Evolutionary conservation across 176 grass and related monocot species (phyloP).

Genomic region (Oryza meyeriana): DNA sequence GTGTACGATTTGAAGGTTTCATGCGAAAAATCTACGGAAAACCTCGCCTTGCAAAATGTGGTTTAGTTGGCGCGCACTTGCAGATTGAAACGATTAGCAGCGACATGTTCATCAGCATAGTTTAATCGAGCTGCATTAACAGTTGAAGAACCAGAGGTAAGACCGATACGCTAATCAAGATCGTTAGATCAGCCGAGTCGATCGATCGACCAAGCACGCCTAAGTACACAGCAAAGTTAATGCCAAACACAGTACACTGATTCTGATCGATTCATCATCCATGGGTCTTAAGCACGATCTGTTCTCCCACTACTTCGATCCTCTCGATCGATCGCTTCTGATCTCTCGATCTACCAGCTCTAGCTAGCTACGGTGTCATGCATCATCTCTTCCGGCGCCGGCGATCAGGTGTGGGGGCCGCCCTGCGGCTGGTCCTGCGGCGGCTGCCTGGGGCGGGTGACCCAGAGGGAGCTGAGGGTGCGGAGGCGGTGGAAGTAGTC

Average conservation of each 20-base stretch:
- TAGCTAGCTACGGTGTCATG: not conserved
- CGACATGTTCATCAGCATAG: not conserved
- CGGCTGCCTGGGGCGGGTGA: slow-evolving; percentile 46
- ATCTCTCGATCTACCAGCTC: not conserved
- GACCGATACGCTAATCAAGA: not conserved
- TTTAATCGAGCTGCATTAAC: not conserved
- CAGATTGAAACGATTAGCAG: not conserved
- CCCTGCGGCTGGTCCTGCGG: slow-evolving; percentile 24
- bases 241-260: not conserved
- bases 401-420: slow-evolving; percentile 27
- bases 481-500: slow-evolving; percentile 87
- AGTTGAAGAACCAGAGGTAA: not conserved
- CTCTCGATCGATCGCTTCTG: not conserved
- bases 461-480: slow-evolving; percentile 62
- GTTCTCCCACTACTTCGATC: too few relatives aligned
- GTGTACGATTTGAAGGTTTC: not conserved
- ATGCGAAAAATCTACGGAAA: not conserved
- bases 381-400: not conserved
- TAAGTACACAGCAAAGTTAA: not conserved
- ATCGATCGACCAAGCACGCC: not conserved
- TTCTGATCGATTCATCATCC: not conserved
- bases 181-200: not conserved
- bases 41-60: not conserved
- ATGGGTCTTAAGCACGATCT: not conserved
- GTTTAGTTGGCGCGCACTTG: not conserved